Evolutionary conservation across 2,329 filamentous ascomycete genomes (phyloP).

Genomic region (Stemphylium beticola): DNA sequence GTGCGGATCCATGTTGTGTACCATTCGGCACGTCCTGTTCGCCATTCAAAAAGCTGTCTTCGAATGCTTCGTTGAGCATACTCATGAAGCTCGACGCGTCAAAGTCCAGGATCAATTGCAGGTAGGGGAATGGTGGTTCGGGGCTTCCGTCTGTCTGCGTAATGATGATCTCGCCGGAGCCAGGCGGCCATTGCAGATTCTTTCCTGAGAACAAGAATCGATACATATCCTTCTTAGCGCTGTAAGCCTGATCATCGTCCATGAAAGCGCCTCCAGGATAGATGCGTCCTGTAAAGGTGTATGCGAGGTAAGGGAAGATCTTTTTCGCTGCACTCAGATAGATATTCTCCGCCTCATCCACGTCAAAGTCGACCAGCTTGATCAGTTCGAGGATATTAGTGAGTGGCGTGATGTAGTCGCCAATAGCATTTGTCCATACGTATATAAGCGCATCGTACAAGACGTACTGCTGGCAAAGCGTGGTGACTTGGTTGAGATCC

Average conservation of each 20-base stretch:
- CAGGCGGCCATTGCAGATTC: constrained; percentile 75
- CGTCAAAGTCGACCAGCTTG: constrained; percentile 62
- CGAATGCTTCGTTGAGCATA: constrained; percentile 95
- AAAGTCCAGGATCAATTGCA: constrained; percentile 83
- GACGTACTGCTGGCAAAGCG: constrained; percentile 86
- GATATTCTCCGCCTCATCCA: constrained; percentile 64
- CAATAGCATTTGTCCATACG: constrained; percentile 91
- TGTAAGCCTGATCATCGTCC: constrained; percentile 71
- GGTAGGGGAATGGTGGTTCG: constrained; percentile 82
- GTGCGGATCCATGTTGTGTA: constrained; percentile 41
- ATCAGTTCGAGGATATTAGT: constrained; percentile 77
- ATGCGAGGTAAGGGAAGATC: constrained; percentile 93
- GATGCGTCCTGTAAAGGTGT: constrained; percentile 84
- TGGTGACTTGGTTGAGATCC: constrained; percentile 91
- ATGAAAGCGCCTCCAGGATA: constrained; percentile 85
- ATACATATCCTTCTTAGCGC: constrained; percentile 88
- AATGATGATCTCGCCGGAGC: constrained; percentile 64
- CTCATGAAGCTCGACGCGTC: constrained; percentile 93
- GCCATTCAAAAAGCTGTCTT: constrained; percentile 91
- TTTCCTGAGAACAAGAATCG: constrained; percentile 91
- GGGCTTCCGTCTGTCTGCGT: constrained; percentile 62
- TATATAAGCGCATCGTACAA: constrained; percentile 96
- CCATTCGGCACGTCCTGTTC: constrained; percentile 68
- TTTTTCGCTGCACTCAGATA: constrained; percentile 79
- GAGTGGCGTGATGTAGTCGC: constrained; percentile 89